Conservation (phyloP, 2,329 filamentous ascomycete species). For the Rhexocercosporidium sp. region DNA sequence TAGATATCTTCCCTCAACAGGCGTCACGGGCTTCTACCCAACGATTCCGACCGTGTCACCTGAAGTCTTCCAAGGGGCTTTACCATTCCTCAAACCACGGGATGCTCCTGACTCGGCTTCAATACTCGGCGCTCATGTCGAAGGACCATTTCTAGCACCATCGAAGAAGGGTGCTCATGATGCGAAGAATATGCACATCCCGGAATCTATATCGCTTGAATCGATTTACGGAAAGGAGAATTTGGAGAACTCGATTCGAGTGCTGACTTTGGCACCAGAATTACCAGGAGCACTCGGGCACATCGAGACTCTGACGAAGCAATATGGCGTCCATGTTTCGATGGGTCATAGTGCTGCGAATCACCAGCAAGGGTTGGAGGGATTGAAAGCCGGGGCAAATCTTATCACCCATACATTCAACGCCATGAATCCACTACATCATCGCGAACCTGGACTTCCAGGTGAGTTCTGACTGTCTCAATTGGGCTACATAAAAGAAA, state of each 20-base stretch:
- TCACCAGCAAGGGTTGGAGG: slow-evolving; percentile 51
- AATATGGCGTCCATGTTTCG: slow-evolving; percentile 37
- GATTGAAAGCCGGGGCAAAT: slow-evolving; percentile 53
- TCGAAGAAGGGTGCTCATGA: slow-evolving; percentile 58
- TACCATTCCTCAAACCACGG: slow-evolving; percentile 52
- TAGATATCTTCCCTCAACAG: slow-evolving; percentile 53
- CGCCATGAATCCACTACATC: slow-evolving; percentile 56
- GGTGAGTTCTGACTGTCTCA: slow-evolving; percentile 38
- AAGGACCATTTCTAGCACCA: slow-evolving; percentile 60
- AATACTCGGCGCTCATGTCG: slow-evolving; percentile 59
- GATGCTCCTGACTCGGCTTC: slow-evolving; percentile 50
- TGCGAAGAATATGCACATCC: slow-evolving; percentile 37
- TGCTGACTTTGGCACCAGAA: slow-evolving; percentile 59
- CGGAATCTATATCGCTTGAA: slow-evolving; percentile 30
- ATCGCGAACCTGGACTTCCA: slow-evolving; percentile 56
- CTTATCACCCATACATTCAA: slow-evolving; percentile 60
- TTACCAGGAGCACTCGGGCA: slow-evolving; percentile 48
- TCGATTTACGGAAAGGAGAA: slow-evolving; percentile 52
- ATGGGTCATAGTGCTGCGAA: slow-evolving; percentile 54
- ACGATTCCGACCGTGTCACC: slow-evolving; percentile 56
- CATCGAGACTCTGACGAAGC: slow-evolving; percentile 48
- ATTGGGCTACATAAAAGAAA: not conserved
- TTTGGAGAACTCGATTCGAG: slow-evolving; percentile 48
- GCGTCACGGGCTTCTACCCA: slow-evolving; percentile 59
- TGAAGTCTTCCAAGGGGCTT: slow-evolving; percentile 49